Conservation (phyloP, 192 early-diverging fungal species). For the Linnemannia schmuckeri region DNA sequence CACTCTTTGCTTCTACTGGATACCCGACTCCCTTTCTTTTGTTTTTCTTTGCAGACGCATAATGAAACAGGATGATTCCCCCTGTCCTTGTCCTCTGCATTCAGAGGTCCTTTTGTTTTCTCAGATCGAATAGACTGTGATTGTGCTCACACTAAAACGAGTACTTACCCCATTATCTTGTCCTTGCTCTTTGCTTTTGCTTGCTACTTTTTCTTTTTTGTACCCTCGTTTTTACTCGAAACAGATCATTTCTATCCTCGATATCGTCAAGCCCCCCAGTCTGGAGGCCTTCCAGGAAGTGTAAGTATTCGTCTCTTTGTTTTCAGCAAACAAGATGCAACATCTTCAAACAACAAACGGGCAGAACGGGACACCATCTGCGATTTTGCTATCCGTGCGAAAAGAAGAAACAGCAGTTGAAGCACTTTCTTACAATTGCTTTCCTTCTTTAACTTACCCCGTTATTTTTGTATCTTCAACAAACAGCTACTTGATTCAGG, state of each 20-base stretch:
- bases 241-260: slow-evolving; percentile 93
- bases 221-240: slow-evolving; percentile 3
- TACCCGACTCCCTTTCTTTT: not conserved
- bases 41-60: not conserved
- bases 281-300: slow-evolving; percentile 92
- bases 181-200: not conserved
- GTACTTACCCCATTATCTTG: not conserved
- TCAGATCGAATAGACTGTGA: not conserved
- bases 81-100: not conserved
- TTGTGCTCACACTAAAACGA: not conserved
- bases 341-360: too few species aligned
- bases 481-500: slow-evolving; percentile 90
- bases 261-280: slow-evolving; percentile 88
- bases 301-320: slow-evolving; percentile 48
- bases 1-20: not conserved
- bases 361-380: not conserved
- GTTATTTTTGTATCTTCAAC: not conserved
- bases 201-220: not conserved
- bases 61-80: not conserved
- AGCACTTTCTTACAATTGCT: not conserved
- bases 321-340: not conserved
- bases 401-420: not conserved
- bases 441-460: not conserved
- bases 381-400: not conserved
- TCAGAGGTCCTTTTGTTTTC: not conserved